phyloP scores from a whole-genome alignment of 2,329 filamentous ascomycete species.

The Stemphylium vesicarium region DNA sequence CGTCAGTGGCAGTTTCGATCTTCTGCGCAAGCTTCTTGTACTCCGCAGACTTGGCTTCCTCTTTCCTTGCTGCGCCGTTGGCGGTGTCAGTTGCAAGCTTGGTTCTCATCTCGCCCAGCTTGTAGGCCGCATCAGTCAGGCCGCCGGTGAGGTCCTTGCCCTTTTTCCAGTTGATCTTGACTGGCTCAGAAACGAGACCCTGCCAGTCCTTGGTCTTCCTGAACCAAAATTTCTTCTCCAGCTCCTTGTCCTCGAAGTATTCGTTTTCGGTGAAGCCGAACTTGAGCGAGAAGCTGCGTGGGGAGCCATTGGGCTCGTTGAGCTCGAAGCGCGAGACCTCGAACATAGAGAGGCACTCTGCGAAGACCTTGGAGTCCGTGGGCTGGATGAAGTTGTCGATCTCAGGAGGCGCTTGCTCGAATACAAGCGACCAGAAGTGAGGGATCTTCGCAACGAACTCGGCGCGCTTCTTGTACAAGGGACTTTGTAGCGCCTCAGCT shows the following conservation, averaged over 20 bases:
- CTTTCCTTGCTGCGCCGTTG: slow-evolving; percentile 54
- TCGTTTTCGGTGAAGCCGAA: slow-evolving; percentile 84
- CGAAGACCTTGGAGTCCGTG: slow-evolving; percentile 75
- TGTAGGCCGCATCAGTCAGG: slow-evolving; percentile 74
- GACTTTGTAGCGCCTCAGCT: slow-evolving; percentile 70
- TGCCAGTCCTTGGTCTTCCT: slow-evolving; percentile 72
- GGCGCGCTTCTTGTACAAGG: slow-evolving; percentile 78
- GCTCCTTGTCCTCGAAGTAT: slow-evolving; percentile 75
- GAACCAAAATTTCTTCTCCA: slow-evolving; percentile 94
- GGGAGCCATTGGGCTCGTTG: slow-evolving; percentile 71
- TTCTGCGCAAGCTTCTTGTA: slow-evolving; percentile 62
- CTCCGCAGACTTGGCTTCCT: slow-evolving; percentile 61
- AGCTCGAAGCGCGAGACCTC: slow-evolving; percentile 83
- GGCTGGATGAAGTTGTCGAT: slow-evolving; percentile 89
- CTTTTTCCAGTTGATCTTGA: slow-evolving; percentile 77
- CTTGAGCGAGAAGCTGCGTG: slow-evolving; percentile 72
- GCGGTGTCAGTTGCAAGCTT: slow-evolving; percentile 38
- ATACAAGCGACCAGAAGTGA: slow-evolving; percentile 93
- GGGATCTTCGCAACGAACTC: slow-evolving; percentile 74
- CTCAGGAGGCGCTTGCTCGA: slow-evolving; percentile 84
- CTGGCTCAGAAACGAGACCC: slow-evolving; percentile 85
- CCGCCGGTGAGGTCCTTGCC: slow-evolving; percentile 84
- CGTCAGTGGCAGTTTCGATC: slow-evolving; percentile 65
- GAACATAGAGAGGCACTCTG: slow-evolving; percentile 70
- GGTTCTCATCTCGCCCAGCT: slow-evolving; percentile 69